Evolutionary conservation across 169 alveolate genomes (phyloP), one percentile per base, ranked within the genome.

Genomic region (Plasmodium vinckei): DNA sequence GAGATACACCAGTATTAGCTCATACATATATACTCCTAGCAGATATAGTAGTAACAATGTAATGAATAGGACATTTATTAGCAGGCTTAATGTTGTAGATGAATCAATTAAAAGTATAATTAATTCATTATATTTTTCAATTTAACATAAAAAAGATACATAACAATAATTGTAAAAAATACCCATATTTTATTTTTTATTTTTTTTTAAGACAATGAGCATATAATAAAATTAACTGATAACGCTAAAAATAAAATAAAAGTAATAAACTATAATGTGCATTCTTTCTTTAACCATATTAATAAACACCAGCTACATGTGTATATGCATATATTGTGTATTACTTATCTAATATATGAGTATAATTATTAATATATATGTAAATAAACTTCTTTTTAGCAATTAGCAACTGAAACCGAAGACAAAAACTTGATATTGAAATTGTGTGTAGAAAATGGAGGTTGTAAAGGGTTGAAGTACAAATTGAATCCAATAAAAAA

Each of bases 391-490:
- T 71, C 39, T 57, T 84, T 84, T 56, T 70, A 84, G 91, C 61
- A 84, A 84, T 21, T 84, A 61, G 87, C 15, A 56, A 51, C 25
- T 25, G 84, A 67, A 42, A 23, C 19, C 25, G 73, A 60, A 9
- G 51, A 17, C 19, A 86, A 67, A 2, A 49, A 19, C 47, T 71
- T 84, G 47, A 84, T 84, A 57, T 63, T 84, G 59, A 67, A 59
- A 54, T 42, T 84, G 42, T 59, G 42, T 59, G 91, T 84, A 46
- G 25, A 61, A 67, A 84, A 84, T 68, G 91, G 91, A 7, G 91
- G 91, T 9, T 84, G 91, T 51, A 84, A 84, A 57, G 91, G 91
- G 1, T 46, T 84, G 46, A 44, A 84, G 67, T 84, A 84, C 69
- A 69, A 84, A 84, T 46, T 84, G 54, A 69, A 84, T 56, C 87